These are phyloP conservation scores for Apiospora hydei DNA, from an alignment of 2,329 filamentous ascomycete genomes.

Conservation along the genomic window DNA sequence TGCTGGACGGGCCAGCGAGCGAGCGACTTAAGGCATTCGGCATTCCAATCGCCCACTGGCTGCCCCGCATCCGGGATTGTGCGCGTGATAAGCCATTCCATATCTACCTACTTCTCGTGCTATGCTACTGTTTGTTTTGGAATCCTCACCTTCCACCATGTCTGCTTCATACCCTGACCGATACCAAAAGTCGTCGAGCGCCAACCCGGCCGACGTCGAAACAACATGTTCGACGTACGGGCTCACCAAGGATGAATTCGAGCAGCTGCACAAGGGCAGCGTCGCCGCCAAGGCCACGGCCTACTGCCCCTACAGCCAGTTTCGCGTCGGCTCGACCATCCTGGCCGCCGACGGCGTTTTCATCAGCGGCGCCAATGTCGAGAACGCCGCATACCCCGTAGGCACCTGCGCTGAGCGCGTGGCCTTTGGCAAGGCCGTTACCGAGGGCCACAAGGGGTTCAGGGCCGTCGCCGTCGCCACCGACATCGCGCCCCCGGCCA, in stretches of 20 bases:
- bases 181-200: conserved; percentile 35
- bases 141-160: conserved; percentile 16
- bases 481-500: conserved; percentile 72
- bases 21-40: background rate
- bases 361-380: conserved; percentile 84
- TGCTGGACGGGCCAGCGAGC: background rate
- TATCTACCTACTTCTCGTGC: background rate
- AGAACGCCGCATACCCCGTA: conserved; percentile 92
- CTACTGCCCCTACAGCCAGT: conserved; percentile 93
- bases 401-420: conserved; percentile 95
- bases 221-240: conserved; percentile 48
- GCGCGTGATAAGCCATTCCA: conserved; percentile 11
- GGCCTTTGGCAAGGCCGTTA: conserved; percentile 82
- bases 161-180: conserved; percentile 18
- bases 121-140: background rate
- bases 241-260: conserved; percentile 70
- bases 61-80: conserved; percentile 16
- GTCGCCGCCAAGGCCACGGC: conserved; percentile 77
- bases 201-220: conserved; percentile 38
- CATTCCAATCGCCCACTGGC: conserved; percentile 8
- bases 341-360: conserved; percentile 62
- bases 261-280: conserved; percentile 66
- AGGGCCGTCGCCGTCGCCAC: conserved; percentile 86
- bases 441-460: conserved; percentile 64
- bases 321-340: conserved; percentile 86